phyloP scores from a whole-genome alignment of 495 filamentous ascomycete genomes.

The Aspergillus panamensis region DNA sequence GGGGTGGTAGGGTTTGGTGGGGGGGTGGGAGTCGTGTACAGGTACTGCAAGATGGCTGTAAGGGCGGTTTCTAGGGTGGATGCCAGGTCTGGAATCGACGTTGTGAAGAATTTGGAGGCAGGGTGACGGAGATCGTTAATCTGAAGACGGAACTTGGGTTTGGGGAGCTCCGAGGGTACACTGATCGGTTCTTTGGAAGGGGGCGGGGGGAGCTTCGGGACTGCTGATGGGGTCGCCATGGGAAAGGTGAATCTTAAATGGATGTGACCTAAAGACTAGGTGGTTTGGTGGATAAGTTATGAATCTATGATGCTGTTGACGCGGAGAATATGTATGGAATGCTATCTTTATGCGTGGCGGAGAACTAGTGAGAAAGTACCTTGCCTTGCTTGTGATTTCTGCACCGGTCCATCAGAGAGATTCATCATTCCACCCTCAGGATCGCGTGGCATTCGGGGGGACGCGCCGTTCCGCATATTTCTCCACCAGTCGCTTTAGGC shows the following conservation, averaged over 20 bases:
- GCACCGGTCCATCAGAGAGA: no score
- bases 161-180: slow-evolving; percentile 27
- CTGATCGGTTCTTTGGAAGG: background rate
- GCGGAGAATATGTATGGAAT: background rate
- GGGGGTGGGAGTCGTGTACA: slow-evolving; percentile 50
- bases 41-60: slow-evolving; percentile 57
- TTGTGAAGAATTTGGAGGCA: slow-evolving; percentile 61
- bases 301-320: background rate
- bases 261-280: background rate
- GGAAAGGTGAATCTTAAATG: background rate
- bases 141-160: slow-evolving; percentile 68
- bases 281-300: background rate
- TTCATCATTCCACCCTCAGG: no score
- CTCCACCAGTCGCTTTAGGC: slow-evolving; percentile 9
- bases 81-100: slow-evolving; percentile 51
- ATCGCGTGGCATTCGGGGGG: background rate
- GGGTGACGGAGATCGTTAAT: slow-evolving; percentile 65
- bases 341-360: background rate
- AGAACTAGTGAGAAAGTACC: background rate
- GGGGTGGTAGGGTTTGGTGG: slow-evolving; percentile 17
- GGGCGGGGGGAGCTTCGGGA: slow-evolving; percentile 1
- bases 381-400: no score
- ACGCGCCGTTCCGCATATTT: background rate
- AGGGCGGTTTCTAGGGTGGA: slow-evolving; percentile 59
- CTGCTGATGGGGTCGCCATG: slow-evolving; percentile 13